Evolutionary conservation across 2,329 filamentous ascomycete species (phyloP).

Genomic region (Thermothelomyces thermophilus): DNA sequence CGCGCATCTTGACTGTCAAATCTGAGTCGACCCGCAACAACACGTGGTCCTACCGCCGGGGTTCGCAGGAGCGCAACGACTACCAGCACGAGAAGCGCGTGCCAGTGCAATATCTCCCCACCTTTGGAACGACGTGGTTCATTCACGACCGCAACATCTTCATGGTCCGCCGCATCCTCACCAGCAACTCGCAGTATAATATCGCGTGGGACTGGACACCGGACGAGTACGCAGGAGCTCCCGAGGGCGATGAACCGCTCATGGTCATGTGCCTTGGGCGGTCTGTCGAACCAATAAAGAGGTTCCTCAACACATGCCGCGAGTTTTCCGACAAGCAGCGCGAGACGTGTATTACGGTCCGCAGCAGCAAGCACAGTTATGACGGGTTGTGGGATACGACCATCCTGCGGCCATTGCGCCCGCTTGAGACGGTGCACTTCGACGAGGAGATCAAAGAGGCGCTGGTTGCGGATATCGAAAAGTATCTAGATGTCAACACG

Average conservation of each 20-base stretch:
- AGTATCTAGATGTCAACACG: slow-evolving; percentile 53
- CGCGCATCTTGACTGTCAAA: slow-evolving; percentile 31
- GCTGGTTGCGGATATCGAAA: slow-evolving; percentile 62
- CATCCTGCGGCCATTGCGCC: slow-evolving; percentile 30
- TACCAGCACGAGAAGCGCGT: slow-evolving; percentile 30
- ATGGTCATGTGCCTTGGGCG: slow-evolving; percentile 36
- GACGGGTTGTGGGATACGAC: slow-evolving; percentile 32
- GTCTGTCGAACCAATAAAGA: slow-evolving; percentile 43
- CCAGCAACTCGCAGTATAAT: slow-evolving; percentile 15
- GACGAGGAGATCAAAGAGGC: slow-evolving; percentile 46
- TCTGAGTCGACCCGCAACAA: slow-evolving; percentile 30
- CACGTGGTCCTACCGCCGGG: slow-evolving; percentile 27
- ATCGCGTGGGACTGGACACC: slow-evolving; percentile 21
- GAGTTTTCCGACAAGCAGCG: slow-evolving; percentile 38
- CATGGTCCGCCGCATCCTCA: slow-evolving; percentile 31
- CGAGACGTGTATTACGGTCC: slow-evolving; percentile 32
- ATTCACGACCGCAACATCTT: slow-evolving; percentile 30
- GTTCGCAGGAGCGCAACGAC: slow-evolving; percentile 28
- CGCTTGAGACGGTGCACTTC: slow-evolving; percentile 33
- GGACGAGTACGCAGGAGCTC: slow-evolving; percentile 31
- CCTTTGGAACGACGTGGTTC: slow-evolving; percentile 35
- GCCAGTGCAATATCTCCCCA: slow-evolving; percentile 34
- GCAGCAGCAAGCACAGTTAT: slow-evolving; percentile 27
- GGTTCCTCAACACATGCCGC: slow-evolving; percentile 40
- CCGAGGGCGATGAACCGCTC: slow-evolving; percentile 33